Evolutionary conservation across 83 land plant species (phyloP), one percentile per base, ranked within the genome.

Genomic region (Diphasiastrum complanatum): DNA sequence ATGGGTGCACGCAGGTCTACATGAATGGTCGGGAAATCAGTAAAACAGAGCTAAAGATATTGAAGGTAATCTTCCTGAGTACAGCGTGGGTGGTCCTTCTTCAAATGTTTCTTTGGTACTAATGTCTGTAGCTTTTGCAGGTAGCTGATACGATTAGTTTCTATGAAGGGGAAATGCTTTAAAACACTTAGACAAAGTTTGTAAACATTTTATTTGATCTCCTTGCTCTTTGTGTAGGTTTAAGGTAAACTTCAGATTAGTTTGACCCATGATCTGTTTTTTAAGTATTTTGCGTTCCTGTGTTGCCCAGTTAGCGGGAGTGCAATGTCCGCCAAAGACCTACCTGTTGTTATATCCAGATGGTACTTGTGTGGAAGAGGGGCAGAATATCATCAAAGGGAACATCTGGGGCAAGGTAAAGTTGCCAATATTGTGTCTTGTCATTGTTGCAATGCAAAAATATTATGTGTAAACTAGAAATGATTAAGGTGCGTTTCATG

Each of bases 261-360:
- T n/a, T n/a, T n/a, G n/a, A n/a, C n/a, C n/a, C n/a, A n/a, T n/a
- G n/a, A n/a, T n/a, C n/a, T n/a, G n/a, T n/a, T n/a, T n/a, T n/a
- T n/a, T n/a, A n/a, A n/a, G n/a, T n/a, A n/a, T n/a, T n/a, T n/a
- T n/a, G n/a, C n/a, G n/a, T n/a, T n/a, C n/a, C n/a, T n/a, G n/a
- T n/a, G n/a, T n/a, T n/a, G n/a, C n/a, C n/a, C n/a, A 54, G 58
- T 28, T 26, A 4, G 29, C 58, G 29, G 58, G 58, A 26, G 58
- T 54, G 58, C 58, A 54, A 25, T 54, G 58, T n/a, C 58, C 58
- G 10, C 58, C 58, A 6, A 54, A 25, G 10, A 54, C 58, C 14
- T 54, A 54, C 58, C 58, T 54, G 24, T 26, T 30, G 6, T 28
- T 54, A n/a, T 54, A 18, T 23, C 33, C 58, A 11, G 58, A 54